Evolutionary conservation across 2,329 filamentous ascomycete species (phyloP).

Genomic region (Pestalotiopsis sp.): DNA sequence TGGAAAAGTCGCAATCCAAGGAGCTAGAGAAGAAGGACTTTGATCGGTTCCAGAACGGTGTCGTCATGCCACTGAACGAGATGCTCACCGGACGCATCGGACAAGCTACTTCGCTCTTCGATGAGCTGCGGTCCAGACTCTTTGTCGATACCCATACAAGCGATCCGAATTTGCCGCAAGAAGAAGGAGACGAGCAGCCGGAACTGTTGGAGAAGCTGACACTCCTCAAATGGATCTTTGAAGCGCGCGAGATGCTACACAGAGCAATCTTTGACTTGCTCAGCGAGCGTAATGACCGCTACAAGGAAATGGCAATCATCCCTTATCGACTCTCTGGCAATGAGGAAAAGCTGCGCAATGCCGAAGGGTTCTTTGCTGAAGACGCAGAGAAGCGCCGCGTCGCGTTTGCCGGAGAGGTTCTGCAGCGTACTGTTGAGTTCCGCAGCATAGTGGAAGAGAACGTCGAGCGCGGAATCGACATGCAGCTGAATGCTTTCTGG

Average conservation of each 20-base stretch:
- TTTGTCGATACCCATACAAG: slow-evolving; percentile 70
- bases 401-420: slow-evolving; percentile 70
- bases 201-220: slow-evolving; percentile 94
- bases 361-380: slow-evolving; percentile 78
- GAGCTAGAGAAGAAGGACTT: slow-evolving; percentile 80
- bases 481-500: slow-evolving; percentile 95
- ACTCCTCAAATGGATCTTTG: slow-evolving; percentile 94
- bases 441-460: slow-evolving; percentile 80
- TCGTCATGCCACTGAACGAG: slow-evolving; percentile 83
- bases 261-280: slow-evolving; percentile 84
- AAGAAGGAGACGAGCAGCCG: slow-evolving; percentile 93
- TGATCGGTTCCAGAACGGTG: slow-evolving; percentile 79
- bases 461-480: slow-evolving; percentile 84
- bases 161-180: slow-evolving; percentile 82
- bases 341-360: slow-evolving; percentile 77
- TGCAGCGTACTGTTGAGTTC: slow-evolving; percentile 77
- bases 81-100: slow-evolving; percentile 76
- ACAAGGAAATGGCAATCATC: slow-evolving; percentile 79
- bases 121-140: slow-evolving; percentile 72
- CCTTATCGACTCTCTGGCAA: slow-evolving; percentile 79
- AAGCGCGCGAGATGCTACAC: slow-evolving; percentile 86
- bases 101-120: slow-evolving; percentile 76
- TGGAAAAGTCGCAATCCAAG: slow-evolving; percentile 72
- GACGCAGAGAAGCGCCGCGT: slow-evolving; percentile 75
- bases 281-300: slow-evolving; percentile 82